phyloP scores from a whole-genome alignment of 208 protist species.

The Trypanosoma avium region DNA sequence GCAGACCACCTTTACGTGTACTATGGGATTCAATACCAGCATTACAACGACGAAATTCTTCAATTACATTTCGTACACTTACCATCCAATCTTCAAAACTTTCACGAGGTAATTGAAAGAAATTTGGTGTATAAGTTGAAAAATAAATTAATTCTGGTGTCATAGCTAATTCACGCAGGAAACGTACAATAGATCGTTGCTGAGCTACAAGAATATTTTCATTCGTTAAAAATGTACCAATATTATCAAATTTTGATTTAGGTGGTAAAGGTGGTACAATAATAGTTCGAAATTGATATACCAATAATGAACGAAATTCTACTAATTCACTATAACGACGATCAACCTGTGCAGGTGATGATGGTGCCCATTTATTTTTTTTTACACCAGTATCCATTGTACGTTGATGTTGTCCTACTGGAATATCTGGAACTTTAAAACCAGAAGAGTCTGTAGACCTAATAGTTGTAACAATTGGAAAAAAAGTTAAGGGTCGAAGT shows the following conservation, averaged over 20 bases:
- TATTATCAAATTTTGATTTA: conserved; percentile 61
- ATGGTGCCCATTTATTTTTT: conserved; percentile 51
- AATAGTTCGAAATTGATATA: conserved; percentile 69
- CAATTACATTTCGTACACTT: conserved; percentile 40
- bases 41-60: conserved; percentile 44
- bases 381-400: conserved; percentile 43
- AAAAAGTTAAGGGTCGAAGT: conserved; percentile 69
- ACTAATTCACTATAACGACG: conserved; percentile 84
- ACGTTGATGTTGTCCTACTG: conserved; percentile 39
- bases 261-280: conserved; percentile 78
- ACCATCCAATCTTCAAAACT: conserved; percentile 63
- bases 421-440: conserved; percentile 50
- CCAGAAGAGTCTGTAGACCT: conserved; percentile 38
- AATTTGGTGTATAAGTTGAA: conserved; percentile 63
- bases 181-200: conserved; percentile 58
- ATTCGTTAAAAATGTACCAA: conserved; percentile 71
- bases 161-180: conserved; percentile 66
- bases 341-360: conserved; percentile 39
- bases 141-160: conserved; percentile 81
- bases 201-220: conserved; percentile 53
- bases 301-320: conserved; percentile 64
- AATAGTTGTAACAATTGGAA: conserved; percentile 62
- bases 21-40: conserved; percentile 49
- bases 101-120: conserved; percentile 77
- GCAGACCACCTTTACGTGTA: conserved; percentile 45